Base-by-base conservation (phyloP, 2,329 filamentous ascomycete species). In the Alternaria sp. region DNA sequence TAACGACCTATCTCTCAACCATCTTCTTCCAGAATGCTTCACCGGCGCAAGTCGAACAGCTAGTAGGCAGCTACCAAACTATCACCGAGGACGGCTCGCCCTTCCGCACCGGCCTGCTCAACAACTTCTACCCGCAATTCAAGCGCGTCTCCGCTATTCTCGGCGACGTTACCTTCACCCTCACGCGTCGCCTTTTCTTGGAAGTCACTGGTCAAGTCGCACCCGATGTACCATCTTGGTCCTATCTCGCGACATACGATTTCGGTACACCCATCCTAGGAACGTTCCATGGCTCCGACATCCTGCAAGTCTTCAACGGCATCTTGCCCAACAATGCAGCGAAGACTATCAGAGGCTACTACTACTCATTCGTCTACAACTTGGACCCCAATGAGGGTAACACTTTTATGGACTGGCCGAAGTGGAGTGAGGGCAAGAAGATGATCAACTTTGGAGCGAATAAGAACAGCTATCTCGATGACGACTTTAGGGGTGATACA, bases 91-190 rank as follows among this genome's bases (percentile, higher is more conserved):
- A 85, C 17, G 92, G 92, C 32, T 91, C 89, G 2, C 92, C 92
- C 1, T 94, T 92, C 83, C 84, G 88, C 53, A 94, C 91, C 0
- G 83, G 86, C 1, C 65, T 86, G 10, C 67, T 90, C n/a, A 92
- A 95, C 80, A 89, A 90, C 72, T 83, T 88, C 72, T 93, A 92
- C 74, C 91, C 92, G 0, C 87, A 92, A 67, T 94, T 89, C 84
- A 95, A 94, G 79, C 90, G 91, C 13, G 82, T 93, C 0, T 89
- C 91, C 2, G 91, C 92, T 36, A 87, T 95, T 26, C 82, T 94
- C 0, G 92, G 92, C 13, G 92, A 96, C 73, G 72, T 93, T 0
- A 87, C 87, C 2, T 95, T 96, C 79, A 94, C 90, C 0, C 83
- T 96, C 0, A 87, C 88, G 0, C 88, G 92, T 1, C 88, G 92